Conservation (phyloP, 768 basidiomycete species). For the Tricholoma terreum region DNA sequence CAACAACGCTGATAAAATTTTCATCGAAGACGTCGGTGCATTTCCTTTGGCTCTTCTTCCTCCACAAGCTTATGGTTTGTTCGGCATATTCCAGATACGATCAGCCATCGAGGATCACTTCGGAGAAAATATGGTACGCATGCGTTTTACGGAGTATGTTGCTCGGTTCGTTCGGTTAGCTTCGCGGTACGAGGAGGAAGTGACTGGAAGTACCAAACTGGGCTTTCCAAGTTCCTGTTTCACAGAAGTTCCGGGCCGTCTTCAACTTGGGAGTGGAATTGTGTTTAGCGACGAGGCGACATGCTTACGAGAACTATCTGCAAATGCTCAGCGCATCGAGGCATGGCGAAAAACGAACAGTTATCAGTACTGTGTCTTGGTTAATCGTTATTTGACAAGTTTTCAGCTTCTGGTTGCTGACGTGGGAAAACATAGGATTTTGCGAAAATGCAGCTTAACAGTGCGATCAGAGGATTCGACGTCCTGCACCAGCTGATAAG, state of each 20-base stretch:
- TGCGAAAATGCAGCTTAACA: conserved; percentile 45
- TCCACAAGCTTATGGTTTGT: conserved; percentile 1
- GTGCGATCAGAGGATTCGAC: conserved; percentile 78
- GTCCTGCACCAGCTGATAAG: conserved; percentile 82
- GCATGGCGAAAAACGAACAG: conserved; percentile 86
- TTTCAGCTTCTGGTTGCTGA: neutral
- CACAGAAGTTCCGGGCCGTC: conserved; percentile 38
- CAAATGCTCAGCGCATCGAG: conserved; percentile 84
- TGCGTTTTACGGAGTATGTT: conserved; percentile 88
- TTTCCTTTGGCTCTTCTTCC: neutral
- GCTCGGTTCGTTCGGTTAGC: conserved; percentile 84
- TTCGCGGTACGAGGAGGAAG: conserved; percentile 85
- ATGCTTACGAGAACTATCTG: conserved; percentile 65
- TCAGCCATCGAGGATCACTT: conserved; percentile 88
- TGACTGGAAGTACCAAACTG: conserved; percentile 72
- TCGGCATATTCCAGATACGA: conserved; percentile 53
- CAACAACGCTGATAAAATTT: conserved; percentile 70
- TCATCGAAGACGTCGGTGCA: conserved; percentile 87
- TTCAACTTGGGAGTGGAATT: conserved; percentile 76
- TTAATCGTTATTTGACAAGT: conserved; percentile 26
- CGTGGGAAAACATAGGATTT: conserved; percentile 56
- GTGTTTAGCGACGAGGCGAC: conserved; percentile 71
- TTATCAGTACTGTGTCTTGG: conserved; percentile 71
- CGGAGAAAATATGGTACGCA: conserved; percentile 84
- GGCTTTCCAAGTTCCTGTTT: conserved; percentile 65